phyloP scores from a whole-genome alignment of 2,329 filamentous ascomycete genomes.

The Cercospora sp. region DNA sequence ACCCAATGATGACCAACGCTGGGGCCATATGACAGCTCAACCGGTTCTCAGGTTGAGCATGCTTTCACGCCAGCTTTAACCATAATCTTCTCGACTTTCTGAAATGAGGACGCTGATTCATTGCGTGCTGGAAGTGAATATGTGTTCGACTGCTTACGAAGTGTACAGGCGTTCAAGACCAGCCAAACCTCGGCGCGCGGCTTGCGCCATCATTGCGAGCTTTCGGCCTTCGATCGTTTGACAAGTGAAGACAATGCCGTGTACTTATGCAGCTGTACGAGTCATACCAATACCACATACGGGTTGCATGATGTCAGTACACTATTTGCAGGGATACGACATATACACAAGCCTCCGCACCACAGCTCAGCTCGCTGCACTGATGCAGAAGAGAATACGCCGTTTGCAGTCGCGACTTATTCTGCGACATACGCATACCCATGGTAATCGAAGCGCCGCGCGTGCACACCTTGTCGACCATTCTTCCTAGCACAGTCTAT shows the following conservation, averaged over 20 bases:
- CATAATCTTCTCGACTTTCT: slow-evolving; percentile 35
- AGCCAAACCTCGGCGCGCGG: not conserved
- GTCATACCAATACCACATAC: not conserved
- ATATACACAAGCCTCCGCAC: not conserved
- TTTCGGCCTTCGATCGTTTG: not conserved
- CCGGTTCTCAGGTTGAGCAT: slow-evolving; percentile 33
- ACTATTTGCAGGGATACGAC: slow-evolving; percentile 2
- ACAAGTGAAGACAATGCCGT: not conserved
- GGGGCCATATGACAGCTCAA: slow-evolving; percentile 38
- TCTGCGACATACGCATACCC: not conserved
- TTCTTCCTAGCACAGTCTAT: not conserved
- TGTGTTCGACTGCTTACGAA: not conserved
- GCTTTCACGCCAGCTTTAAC: slow-evolving; percentile 37
- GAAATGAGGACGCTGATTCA: not conserved
- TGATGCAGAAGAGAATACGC: not conserved
- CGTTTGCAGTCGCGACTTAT: not conserved
- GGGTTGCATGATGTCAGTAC: not conserved
- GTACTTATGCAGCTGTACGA: not conserved
- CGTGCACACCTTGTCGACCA: not conserved
- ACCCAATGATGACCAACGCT: slow-evolving; percentile 32
- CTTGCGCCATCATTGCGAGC: not conserved
- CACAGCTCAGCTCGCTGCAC: not conserved
- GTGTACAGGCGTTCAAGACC: not conserved
- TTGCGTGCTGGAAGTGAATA: not conserved
- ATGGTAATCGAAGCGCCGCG: not conserved